Evolutionary conservation across 441 rosid genomes (phyloP).

Genomic region (Gossypium aridum): DNA sequence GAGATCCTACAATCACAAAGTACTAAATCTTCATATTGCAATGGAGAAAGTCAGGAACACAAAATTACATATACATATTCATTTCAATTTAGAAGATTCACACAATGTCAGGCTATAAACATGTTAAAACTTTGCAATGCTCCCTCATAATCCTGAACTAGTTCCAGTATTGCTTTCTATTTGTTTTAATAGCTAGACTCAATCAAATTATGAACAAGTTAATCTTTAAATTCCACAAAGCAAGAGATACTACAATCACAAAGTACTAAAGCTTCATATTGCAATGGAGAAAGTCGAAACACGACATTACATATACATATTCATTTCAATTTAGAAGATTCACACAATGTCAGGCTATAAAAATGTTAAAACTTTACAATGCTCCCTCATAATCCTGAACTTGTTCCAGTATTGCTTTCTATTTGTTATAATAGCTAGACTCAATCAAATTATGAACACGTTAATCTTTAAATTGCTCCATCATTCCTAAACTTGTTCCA

Average conservation of each 20-base stretch:
- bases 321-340: not conserved
- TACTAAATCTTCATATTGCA: slow-evolving; percentile 3
- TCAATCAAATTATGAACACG: not conserved
- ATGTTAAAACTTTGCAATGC: not conserved
- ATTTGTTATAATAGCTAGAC: not conserved
- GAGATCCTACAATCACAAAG: slow-evolving; percentile 51
- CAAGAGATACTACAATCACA: slow-evolving; percentile 57
- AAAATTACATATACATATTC: not conserved
- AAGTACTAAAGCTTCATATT: slow-evolving; percentile 12
- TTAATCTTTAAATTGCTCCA: not conserved
- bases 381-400: not conserved
- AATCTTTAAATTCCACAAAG: slow-evolving; percentile 77
- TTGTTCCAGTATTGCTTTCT: not conserved
- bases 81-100: not conserved
- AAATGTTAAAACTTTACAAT: not conserved
- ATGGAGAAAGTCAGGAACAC: not conserved
- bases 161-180: not conserved
- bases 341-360: not conserved
- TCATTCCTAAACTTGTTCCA: slow-evolving; percentile 1
- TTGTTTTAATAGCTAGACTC: not conserved
- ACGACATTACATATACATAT: not conserved
- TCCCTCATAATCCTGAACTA: not conserved
- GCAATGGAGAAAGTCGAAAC: not conserved
- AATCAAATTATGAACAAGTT: not conserved
- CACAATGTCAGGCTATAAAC: not conserved